Evolutionary conservation across 2,329 filamentous ascomycete species (phyloP).

Genomic region (Botrytis squamosa): DNA sequence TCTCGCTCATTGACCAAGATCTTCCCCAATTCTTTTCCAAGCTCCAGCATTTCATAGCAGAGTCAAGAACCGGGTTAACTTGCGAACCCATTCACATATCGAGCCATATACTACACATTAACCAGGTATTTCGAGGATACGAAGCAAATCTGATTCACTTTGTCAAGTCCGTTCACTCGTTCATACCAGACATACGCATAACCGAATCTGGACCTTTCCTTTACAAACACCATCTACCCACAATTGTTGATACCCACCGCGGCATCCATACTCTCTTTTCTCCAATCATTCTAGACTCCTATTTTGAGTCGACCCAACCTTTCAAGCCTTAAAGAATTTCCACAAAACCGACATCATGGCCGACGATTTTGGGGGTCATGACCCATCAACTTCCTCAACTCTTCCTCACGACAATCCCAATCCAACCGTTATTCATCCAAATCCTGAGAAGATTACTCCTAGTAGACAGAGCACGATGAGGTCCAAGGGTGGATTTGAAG

Average conservation of each 20-base stretch:
- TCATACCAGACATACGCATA: not conserved
- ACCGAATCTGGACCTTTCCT: not conserved
- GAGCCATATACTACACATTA: not conserved
- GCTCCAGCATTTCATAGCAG: not conserved
- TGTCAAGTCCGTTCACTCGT: not conserved
- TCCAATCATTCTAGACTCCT: constrained; percentile 8
- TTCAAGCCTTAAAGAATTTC: not conserved
- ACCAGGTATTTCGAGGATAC: not conserved
- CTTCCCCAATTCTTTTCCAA: not conserved
- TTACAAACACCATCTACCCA: not conserved
- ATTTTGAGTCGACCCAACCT: no score
- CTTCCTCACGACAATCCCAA: constrained; percentile 1
- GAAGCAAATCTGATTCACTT: constrained; percentile 1
- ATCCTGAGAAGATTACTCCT: not conserved
- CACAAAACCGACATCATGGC: constrained; percentile 17
- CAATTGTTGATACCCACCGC: not conserved
- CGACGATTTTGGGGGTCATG: constrained; percentile 12
- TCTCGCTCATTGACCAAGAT: not conserved
- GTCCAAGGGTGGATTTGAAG: constrained; percentile 12
- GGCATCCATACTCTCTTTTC: not conserved
- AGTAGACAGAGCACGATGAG: constrained; percentile 19
- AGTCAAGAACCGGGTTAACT: not conserved
- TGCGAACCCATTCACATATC: not conserved
- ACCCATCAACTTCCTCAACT: constrained; percentile 7
- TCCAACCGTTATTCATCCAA: not conserved